A percentile compares a stretch with the other conserved stretches of the same genome.
phyloP scores from a whole-genome alignment of 2,329 filamentous ascomycete genomes.

The Byssochlamys sp. region DNA sequence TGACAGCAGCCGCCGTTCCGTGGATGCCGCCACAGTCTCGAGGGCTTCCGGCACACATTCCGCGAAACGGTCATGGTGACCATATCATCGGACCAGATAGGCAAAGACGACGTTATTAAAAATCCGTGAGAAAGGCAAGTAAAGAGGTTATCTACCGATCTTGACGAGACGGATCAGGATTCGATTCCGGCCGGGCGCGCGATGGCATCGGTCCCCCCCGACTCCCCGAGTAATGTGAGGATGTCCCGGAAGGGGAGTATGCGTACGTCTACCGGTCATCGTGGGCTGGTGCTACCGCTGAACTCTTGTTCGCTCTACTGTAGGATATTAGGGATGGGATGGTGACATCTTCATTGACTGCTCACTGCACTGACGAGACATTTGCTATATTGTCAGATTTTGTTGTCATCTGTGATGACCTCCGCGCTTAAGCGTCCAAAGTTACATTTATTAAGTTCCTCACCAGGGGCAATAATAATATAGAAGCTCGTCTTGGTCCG shows the following conservation, averaged over 20 bases:
- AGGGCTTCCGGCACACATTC: not conserved
- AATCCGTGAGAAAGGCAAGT: not conserved
- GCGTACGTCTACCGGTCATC: not conserved
- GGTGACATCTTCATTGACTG: not conserved
- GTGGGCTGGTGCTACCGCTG: not conserved
- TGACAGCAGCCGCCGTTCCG: not conserved
- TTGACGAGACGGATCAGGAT: not conserved
- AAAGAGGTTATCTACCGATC: not conserved
- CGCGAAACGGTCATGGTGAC: not conserved
- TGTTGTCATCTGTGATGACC: not conserved
- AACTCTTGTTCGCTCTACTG: not conserved
- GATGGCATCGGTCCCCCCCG: not conserved
- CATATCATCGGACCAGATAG: not conserved
- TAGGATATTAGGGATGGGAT: not conserved
- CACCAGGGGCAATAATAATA: not conserved
- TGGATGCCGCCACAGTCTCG: not conserved
- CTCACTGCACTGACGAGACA: not conserved
- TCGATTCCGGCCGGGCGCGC: not conserved
- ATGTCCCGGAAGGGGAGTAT: not conserved
- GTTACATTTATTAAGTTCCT: not conserved
- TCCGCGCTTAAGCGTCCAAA: not conserved
- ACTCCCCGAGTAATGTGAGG: not conserved
- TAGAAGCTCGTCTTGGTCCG: no score
- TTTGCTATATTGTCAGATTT: not conserved
- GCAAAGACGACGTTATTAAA: not conserved